Conservation (phyloP, 1,139 yeast genomes). For the Suhomyces atakaporum region DNA sequence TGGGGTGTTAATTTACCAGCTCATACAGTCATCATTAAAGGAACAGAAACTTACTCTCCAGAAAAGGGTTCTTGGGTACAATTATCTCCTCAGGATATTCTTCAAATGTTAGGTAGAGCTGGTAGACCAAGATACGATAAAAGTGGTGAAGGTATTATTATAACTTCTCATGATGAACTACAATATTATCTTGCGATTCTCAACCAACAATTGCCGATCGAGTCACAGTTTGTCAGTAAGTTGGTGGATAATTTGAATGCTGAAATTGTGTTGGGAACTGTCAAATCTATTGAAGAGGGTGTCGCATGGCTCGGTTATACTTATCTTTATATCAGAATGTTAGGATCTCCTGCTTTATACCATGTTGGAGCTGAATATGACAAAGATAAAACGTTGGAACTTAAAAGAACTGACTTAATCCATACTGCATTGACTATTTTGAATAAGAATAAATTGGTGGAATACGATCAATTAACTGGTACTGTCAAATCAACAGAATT, state of each 20-base stretch:
- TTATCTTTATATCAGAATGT: constrained; percentile 80
- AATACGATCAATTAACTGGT: constrained; percentile 57
- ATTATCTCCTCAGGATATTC: constrained; percentile 87
- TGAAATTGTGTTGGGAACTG: constrained; percentile 76
- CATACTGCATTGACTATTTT: constrained; percentile 75
- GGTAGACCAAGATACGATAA: constrained; percentile 95
- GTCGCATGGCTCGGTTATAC: constrained; percentile 79
- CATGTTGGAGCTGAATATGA: constrained; percentile 71
- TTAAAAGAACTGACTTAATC: constrained; percentile 64
- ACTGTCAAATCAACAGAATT: constrained; percentile 60
- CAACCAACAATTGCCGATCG: constrained; percentile 90
- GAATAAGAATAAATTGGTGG: constrained; percentile 54
- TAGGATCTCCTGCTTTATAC: constrained; percentile 69
- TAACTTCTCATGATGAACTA: constrained; percentile 82
- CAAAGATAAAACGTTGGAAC: constrained; percentile 29
- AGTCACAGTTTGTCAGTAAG: constrained; percentile 75
- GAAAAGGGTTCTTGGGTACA: constrained; percentile 88
- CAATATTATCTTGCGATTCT: constrained; percentile 86
- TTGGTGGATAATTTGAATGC: constrained; percentile 82
- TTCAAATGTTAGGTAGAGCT: constrained; percentile 97
- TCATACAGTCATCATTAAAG: constrained; percentile 92
- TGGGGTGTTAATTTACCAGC: constrained; percentile 99
- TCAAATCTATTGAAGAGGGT: constrained; percentile 64
- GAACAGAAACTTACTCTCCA: constrained; percentile 93
- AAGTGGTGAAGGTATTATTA: constrained; percentile 91